Percentiles rank a stretch among this genome's conserved stretches.
Evolutionary conservation across 352 stramenopile genomes (phyloP).

Genomic region (Thraustochytrium sp.): DNA sequence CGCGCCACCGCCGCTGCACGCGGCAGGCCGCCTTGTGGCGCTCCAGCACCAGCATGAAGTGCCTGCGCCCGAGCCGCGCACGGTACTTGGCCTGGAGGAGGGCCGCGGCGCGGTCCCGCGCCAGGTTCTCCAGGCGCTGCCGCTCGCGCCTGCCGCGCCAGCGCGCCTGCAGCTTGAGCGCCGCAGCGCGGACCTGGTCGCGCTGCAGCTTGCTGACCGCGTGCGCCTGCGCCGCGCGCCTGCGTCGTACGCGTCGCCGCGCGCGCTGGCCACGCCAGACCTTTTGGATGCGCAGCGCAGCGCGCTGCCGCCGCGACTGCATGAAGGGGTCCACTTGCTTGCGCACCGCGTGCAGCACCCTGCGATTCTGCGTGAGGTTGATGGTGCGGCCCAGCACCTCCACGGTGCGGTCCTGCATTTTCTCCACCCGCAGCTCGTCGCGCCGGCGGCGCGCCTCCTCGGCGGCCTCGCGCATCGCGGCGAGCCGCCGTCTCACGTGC

Average conservation of each 20-base stretch:
- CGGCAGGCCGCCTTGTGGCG: not conserved
- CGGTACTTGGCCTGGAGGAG: not conserved
- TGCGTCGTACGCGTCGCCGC: not conserved
- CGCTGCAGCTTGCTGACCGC: not conserved
- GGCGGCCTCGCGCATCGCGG: not conserved
- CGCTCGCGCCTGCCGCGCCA: conserved; percentile 12
- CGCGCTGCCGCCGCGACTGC: not conserved
- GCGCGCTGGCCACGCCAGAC: not conserved
- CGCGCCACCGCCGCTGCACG: not conserved
- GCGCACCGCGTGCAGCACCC: not conserved
- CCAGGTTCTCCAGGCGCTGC: not conserved
- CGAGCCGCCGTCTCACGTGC: not conserved
- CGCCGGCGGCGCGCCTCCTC: not conserved
- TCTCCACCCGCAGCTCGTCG: not conserved
- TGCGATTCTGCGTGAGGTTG: not conserved
- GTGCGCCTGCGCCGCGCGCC: not conserved
- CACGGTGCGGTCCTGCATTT: not conserved
- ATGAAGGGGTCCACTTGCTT: not conserved
- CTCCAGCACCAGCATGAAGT: not conserved
- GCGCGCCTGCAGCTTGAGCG: not conserved
- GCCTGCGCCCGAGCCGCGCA: not conserved
- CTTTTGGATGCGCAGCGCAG: not conserved
- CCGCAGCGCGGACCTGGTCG: not conserved
- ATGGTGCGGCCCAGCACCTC: not conserved
- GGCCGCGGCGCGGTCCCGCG: not conserved